These are phyloP conservation scores for Dillenia turbinata DNA, from an alignment of 164 flowering plant genomes.

Conservation along the genomic window DNA sequence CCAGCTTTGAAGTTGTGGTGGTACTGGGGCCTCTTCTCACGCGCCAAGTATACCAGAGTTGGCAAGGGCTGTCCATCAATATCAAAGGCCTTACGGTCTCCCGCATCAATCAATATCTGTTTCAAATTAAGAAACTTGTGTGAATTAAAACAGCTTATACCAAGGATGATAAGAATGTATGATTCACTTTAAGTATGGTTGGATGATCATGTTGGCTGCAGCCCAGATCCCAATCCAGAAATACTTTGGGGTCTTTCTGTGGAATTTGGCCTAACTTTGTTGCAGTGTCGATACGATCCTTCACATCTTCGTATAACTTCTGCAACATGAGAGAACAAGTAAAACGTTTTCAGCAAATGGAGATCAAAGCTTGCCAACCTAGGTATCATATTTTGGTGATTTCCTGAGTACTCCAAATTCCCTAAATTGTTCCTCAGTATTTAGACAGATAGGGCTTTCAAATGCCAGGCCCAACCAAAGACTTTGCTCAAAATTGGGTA, in stretches of 20 bases:
- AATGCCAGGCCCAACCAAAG: too few species aligned
- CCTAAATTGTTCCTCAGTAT: too few species aligned
- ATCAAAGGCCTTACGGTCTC: slow-evolving; percentile 18
- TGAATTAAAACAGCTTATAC: neutral
- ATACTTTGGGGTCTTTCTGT: slow-evolving; percentile 27
- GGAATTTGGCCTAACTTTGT: slow-evolving; percentile 18
- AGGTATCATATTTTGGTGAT: neutral
- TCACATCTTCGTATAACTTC: slow-evolving; percentile 34
- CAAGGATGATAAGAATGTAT: neutral
- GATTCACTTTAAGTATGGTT: slow-evolving; percentile 26
- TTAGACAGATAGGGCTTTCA: too few species aligned
- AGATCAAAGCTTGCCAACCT: neutral
- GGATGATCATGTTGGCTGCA: slow-evolving; percentile 19
- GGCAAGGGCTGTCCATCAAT: slow-evolving; percentile 22
- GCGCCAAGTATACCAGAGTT: slow-evolving; percentile 30
- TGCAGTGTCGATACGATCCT: slow-evolving; percentile 18
- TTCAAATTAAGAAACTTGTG: neutral
- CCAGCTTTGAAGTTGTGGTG: slow-evolving; percentile 35
- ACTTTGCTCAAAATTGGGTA: neutral
- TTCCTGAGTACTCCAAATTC: too few species aligned
- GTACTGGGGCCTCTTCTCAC: slow-evolving; percentile 29
- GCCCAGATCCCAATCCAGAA: slow-evolving; percentile 24
- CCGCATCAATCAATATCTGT: slow-evolving; percentile 26
- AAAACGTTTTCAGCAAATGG: neutral
- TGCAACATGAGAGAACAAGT: neutral